These are phyloP conservation scores for Lactarius sp. DNA, from an alignment of 768 basidiomycete genomes.

Conservation along the genomic window DNA sequence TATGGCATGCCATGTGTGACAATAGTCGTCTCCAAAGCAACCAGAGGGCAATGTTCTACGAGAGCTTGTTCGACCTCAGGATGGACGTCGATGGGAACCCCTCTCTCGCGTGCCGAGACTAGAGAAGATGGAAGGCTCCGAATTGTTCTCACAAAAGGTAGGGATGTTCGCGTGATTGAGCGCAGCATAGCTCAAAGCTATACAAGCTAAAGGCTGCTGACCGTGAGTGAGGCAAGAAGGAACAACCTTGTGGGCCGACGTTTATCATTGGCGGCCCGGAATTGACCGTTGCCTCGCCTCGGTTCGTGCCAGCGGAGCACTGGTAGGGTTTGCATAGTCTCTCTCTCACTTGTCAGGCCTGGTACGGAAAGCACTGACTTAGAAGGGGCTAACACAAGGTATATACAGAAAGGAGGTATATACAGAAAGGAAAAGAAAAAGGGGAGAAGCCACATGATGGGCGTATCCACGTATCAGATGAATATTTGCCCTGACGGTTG, in stretches of 20 bases:
- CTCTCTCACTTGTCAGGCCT: too few relatives aligned
- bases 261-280: not conserved
- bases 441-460: not conserved
- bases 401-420: not conserved
- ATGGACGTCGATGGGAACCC: conserved; percentile 54
- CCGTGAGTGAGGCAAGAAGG: not conserved
- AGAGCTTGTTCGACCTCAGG: conserved; percentile 85
- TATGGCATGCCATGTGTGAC: conserved; percentile 91
- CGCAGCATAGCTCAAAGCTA: conserved; percentile 10
- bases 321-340: too few relatives aligned
- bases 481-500: not conserved
- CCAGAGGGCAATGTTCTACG: conserved; percentile 56
- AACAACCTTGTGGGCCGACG: too few relatives aligned
- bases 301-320: too few relatives aligned
- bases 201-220: not conserved
- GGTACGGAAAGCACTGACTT: too few relatives aligned
- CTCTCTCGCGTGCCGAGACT: conserved; percentile 25
- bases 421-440: not conserved
- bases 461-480: too few relatives aligned
- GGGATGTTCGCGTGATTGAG: conserved; percentile 6
- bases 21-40: conserved; percentile 89
- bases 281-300: too few relatives aligned
- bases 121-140: conserved; percentile 25
- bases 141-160: conserved; percentile 4
- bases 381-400: too few relatives aligned